Base-by-base conservation (phyloP, 495 filamentous ascomycete genomes). In the Echria macrotheca region DNA sequence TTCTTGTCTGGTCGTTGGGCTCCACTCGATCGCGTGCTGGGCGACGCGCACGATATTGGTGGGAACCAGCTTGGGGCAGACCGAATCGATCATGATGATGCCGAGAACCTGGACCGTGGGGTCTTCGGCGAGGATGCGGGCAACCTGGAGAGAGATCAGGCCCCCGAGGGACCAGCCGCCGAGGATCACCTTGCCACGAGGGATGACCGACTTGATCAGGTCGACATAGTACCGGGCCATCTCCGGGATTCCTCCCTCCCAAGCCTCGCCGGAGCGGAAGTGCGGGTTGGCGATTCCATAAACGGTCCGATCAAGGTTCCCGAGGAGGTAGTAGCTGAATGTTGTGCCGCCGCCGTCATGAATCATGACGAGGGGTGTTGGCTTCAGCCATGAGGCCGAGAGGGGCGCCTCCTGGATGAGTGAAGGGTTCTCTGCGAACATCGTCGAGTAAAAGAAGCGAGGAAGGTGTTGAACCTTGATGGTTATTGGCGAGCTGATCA, bases 91-190 rank as follows among this genome's bases (percentile, higher is more conserved):
- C 57, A 73, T 67, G 41, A 76, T 36, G 23, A 76, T 67, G 4
- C 73, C 73, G 0, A 69, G 1, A 2, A 76, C 46, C 0, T 46
- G 52, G 11, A 71, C 36, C 1, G 24, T 35, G 19, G 37, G n/a
- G 38, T 58, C 54, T 3, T 59, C 35, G 0, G 60, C 65, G 12
- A 73, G 45, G 44, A 64, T 57, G 1, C 58, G 55, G 10, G 71
- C 65, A 9, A 73, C 50, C 53, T 72, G 70, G 4, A 76, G 47
- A 0, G 65, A 60, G 2, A 74, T 36, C 18, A 69, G 57, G 0
- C 73, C 73, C 32, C 73, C 73, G 5, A 73, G 50, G 2, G 67
- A 71, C 73, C 73, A 76, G 5, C 73, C 72, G 43, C 57, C 52
- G 5, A 64, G 29, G 32, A 76, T 64, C 18, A 71, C 37, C 2